Evolutionary conservation across 2,329 filamentous ascomycete species (phyloP).

Genomic region (Dendrostoma leiphaemia): DNA sequence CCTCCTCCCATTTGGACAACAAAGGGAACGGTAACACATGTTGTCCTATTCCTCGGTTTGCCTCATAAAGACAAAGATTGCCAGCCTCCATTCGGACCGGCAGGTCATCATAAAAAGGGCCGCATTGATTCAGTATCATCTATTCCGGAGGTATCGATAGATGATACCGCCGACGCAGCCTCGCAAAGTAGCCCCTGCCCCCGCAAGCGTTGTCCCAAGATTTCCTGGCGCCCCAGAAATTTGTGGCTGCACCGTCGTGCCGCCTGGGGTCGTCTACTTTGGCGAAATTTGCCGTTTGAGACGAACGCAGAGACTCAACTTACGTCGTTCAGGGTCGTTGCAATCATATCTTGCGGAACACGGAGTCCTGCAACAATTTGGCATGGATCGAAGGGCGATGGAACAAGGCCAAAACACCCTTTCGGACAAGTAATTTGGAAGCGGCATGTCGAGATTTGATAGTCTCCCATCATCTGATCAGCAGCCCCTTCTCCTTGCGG

Average conservation of each 20-base stretch:
- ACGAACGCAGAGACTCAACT: too few relatives aligned
- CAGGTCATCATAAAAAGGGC: not conserved
- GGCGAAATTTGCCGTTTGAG: conserved; percentile 16
- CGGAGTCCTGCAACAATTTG: conserved; percentile 7
- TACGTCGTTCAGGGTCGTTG: conserved; percentile 3
- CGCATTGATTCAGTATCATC: not conserved
- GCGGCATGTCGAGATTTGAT: conserved; percentile 10
- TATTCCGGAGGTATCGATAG: conserved; percentile 7
- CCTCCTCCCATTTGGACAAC: not conserved
- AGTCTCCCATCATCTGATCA: conserved; percentile 20
- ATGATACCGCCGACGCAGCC: conserved; percentile 3
- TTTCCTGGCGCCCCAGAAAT: conserved; percentile 4
- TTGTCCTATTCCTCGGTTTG: not conserved
- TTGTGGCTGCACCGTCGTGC: conserved; percentile 11
- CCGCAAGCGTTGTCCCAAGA: conserved; percentile 4
- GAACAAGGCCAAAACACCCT: conserved; percentile 18
- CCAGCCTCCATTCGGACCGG: not conserved
- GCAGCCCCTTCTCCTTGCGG: not conserved
- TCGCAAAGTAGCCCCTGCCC: conserved; percentile 11
- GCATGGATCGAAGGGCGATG: conserved; percentile 16
- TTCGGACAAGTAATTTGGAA: conserved; percentile 15
- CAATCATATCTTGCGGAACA: conserved; percentile 6
- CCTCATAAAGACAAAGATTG: not conserved
- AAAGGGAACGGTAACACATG: not conserved
- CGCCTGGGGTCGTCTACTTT: conserved; percentile 13